Base-by-base conservation (phyloP, 495 filamentous ascomycete genomes). In the Acidomyces sp. region DNA sequence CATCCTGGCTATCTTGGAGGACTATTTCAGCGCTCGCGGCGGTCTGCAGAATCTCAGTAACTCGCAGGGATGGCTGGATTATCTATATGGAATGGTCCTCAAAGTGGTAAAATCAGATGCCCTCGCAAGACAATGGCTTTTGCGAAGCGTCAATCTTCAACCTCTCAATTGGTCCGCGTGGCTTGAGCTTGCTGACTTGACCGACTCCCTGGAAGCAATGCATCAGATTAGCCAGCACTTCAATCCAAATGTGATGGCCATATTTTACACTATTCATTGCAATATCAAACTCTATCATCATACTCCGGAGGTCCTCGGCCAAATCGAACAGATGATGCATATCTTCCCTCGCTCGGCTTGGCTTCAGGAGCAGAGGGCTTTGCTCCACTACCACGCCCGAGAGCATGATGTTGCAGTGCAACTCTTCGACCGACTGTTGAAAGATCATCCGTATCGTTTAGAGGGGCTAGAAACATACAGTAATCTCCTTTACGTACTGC, bases 81-180 rank as follows among this genome's bases (percentile, higher is more conserved):
- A 93, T 56, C 70, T 99, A 6, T 93, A 93, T 52, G 92, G 85
- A 0, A 77, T 96, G 52, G 76, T 94, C 25, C 66, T 95, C n/a
- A 66, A 78, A 3, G 94, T 87, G 58, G 77, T 84, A 33, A 92
- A 92, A 58, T 93, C 90, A 47, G 86, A 90, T 40, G 71, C 75
- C 21, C 66, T 78, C 34, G 90, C 90, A 6, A 75, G 82, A 55
- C 72, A 75, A 37, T 93, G 82, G 70, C 66, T 96, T 4, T 67
- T 93, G 26, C 68, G 72, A 46, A 94, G 86, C 54, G 81, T 94
- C 5, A 80, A 87, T 54, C 61, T 79, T 32, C 86, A 80, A 53
- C 81, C 87, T 3, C 92, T 82, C 66, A 92, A 96, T 58, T 99
- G 92, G 92, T 85, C 85, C 1, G 82, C 85, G 19, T 99, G 92